phyloP scores from a whole-genome alignment of 371 early-diverging fungal species.

The Capillidium heterosporum region DNA sequence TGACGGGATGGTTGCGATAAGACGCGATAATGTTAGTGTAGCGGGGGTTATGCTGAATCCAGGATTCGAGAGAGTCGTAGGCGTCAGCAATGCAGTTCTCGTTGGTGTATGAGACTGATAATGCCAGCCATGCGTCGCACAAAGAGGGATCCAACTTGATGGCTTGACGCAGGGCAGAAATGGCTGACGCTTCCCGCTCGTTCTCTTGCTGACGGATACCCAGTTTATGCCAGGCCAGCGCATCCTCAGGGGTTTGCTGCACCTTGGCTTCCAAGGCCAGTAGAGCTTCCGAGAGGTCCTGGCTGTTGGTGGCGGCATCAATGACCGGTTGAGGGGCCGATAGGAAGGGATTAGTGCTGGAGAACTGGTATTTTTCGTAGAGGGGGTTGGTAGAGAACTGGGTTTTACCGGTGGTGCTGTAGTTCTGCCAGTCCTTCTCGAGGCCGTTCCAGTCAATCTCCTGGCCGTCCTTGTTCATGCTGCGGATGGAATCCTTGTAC shows the following conservation, averaged over 20 bases:
- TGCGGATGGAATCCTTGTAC: conserved; percentile 47
- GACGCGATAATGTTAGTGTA: conserved; percentile 27
- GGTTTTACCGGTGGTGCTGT: conserved; percentile 24
- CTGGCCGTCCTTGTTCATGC: conserved; percentile 33
- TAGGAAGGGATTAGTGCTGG: conserved; percentile 58
- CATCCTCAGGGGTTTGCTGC: conserved; percentile 57
- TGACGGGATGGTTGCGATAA: conserved; percentile 5
- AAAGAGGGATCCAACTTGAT: conserved; percentile 46
- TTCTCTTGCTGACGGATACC: conserved; percentile 89
- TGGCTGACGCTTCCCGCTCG: conserved; percentile 80
- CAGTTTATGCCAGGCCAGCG: conserved; percentile 66
- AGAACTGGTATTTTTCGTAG: conserved; percentile 58
- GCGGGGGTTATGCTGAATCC: conserved; percentile 54
- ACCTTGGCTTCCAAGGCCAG: conserved; percentile 86
- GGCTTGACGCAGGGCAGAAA: conserved; percentile 71
- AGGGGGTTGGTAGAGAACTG: conserved; percentile 42
- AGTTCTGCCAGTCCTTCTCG: conserved; percentile 58
- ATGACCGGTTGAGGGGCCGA: conserved; percentile 20
- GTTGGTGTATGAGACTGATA: conserved; percentile 89
- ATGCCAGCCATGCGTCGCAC: conserved; percentile 60
- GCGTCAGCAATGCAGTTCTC: conserved; percentile 66
- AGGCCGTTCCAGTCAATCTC: conserved; percentile 61
- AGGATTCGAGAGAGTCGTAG: conserved; percentile 68
- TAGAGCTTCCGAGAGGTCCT: conserved; percentile 64
- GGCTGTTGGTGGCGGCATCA: conserved; percentile 18